Conservation (phyloP, 2,329 filamentous ascomycete species). For the Xylaria sp. region DNA sequence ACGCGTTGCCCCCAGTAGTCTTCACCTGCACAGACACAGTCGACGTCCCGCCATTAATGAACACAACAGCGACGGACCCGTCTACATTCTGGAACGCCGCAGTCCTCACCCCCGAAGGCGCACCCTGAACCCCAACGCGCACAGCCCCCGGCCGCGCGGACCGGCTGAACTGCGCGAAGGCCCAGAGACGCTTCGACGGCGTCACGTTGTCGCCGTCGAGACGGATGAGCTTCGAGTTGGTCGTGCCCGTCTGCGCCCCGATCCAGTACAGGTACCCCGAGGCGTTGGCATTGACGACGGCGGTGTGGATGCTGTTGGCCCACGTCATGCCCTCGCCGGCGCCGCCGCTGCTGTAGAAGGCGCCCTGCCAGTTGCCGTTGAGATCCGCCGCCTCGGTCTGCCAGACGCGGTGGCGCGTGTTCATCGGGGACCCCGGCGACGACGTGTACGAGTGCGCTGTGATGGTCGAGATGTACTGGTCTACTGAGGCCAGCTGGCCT, state of each 20-base stretch:
- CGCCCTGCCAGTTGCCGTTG: conserved; percentile 49
- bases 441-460: conserved; percentile 54
- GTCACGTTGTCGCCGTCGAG: conserved; percentile 33
- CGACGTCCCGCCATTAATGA: conserved; percentile 39
- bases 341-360: conserved; percentile 57
- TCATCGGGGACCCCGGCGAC: conserved; percentile 43
- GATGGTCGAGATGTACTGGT: conserved; percentile 55
- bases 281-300: conserved; percentile 57
- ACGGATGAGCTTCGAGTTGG: conserved; percentile 39
- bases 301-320: conserved; percentile 54
- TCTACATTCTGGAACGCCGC: conserved; percentile 42
- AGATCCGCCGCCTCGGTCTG: conserved; percentile 60
- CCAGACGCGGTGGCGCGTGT: conserved; percentile 55
- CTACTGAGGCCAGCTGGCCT: conserved; percentile 39
- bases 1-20: conserved; percentile 25
- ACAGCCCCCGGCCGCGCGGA: conserved; percentile 36
- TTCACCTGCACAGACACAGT: conserved; percentile 30
- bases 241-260: conserved; percentile 35
- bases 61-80: conserved; percentile 38
- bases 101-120: conserved; percentile 28
- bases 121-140: conserved; percentile 33
- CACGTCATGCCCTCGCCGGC: conserved; percentile 54
- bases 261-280: conserved; percentile 60
- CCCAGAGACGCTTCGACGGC: conserved; percentile 35
- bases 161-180: conserved; percentile 40